Conservation (phyloP, 2,329 filamentous ascomycete genomes). For the Microthyrium microscopicum region DNA sequence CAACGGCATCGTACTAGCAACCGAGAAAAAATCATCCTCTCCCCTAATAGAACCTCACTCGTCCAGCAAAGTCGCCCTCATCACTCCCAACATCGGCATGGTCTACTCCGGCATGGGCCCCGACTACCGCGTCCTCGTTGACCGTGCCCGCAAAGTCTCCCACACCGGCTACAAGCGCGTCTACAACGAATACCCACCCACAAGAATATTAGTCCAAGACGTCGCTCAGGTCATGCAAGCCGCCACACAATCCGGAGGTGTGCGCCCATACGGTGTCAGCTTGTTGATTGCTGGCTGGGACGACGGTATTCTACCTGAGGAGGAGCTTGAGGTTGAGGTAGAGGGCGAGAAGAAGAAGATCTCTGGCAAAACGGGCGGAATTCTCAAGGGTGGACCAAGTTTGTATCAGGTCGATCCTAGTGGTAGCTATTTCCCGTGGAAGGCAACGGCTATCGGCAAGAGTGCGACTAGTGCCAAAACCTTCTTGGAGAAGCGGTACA, state of each 20-base stretch:
- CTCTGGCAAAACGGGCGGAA: conserved; percentile 82
- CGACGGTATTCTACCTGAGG: conserved; percentile 82
- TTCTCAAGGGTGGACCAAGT: conserved; percentile 89
- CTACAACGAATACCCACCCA: conserved; percentile 99
- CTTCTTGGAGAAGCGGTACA: conserved; percentile 98
- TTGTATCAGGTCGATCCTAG: conserved; percentile 98
- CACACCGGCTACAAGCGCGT: conserved; percentile 99
- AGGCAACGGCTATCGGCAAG: conserved; percentile 97
- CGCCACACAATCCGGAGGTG: conserved; percentile 93
- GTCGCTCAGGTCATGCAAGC: conserved; percentile 97
- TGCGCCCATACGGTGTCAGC: conserved; percentile 90
- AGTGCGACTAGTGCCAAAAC: conserved; percentile 97
- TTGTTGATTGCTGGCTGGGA: conserved; percentile 95
- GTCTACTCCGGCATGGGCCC: conserved; percentile 99
- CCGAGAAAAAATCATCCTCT: conserved; percentile 98
- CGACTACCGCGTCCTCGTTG: conserved; percentile 92
- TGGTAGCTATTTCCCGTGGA: conserved; percentile 98
- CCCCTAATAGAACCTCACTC: conserved; percentile 91
- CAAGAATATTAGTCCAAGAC: conserved; percentile 96
- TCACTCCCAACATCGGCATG: conserved; percentile 99
- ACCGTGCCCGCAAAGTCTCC: conserved; percentile 94
- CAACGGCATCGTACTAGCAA: conserved; percentile 96
- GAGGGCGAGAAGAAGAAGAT: conserved; percentile 48
- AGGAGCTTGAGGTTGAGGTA: conserved; percentile 41
- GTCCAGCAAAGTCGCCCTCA: conserved; percentile 90